Percentiles rank a stretch among this genome's conserved stretches.
phyloP scores from a whole-genome alignment of 1,139 yeast genomes.

The Pichia sp. region DNA sequence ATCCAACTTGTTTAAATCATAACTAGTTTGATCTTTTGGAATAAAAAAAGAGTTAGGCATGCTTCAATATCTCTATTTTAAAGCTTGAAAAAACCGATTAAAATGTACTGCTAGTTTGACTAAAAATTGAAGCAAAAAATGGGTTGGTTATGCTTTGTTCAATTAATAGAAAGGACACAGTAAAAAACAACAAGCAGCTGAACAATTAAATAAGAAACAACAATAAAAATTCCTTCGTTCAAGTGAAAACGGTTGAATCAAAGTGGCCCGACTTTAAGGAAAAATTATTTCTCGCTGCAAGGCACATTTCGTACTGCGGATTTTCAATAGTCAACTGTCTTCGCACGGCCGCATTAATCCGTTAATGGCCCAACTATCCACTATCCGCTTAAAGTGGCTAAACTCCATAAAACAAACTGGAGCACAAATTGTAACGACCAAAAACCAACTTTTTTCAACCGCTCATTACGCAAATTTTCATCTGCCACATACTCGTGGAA shows the following conservation, averaged over 20 bases:
- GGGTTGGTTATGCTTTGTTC: no score
- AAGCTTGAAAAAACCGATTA: no score
- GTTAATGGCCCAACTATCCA: background rate
- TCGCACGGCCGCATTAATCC: no score
- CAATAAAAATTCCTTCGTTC: no score
- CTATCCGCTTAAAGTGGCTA: slow-evolving; percentile 29
- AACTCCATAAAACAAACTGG: slow-evolving; percentile 74
- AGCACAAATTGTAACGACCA: slow-evolving; percentile 86
- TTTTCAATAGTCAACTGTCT: background rate
- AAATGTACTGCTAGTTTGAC: background rate
- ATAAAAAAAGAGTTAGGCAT: background rate
- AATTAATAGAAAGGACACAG: background rate
- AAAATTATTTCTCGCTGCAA: background rate
- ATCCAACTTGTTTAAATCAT: background rate
- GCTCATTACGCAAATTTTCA: slow-evolving; percentile 64
- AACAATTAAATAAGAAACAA: no score
- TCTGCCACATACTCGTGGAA: slow-evolving; percentile 85
- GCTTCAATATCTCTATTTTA: background rate
- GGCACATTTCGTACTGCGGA: background rate
- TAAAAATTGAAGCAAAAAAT: no score
- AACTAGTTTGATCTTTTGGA: background rate
- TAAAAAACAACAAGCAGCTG: background rate
- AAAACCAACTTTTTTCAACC: slow-evolving; percentile 81
- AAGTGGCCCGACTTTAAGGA: background rate
- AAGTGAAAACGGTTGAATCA: background rate